A percentile compares a stretch with the other conserved stretches of the same genome.
phyloP scores from a whole-genome alignment of 768 basidiomycete genomes.

The Russula virescens region DNA sequence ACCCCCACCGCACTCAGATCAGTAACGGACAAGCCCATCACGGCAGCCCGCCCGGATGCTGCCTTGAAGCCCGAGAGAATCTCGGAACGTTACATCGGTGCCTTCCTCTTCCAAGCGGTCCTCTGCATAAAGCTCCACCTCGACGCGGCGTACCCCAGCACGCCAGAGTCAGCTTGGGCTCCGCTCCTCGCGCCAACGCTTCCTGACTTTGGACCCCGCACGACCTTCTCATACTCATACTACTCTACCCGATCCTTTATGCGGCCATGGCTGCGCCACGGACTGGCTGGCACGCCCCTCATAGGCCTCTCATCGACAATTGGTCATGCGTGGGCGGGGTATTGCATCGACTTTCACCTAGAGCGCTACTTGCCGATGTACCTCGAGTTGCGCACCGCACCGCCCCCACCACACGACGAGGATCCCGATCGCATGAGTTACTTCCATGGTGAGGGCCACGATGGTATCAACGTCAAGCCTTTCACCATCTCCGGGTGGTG shows the following conservation, averaged over 20 bases:
- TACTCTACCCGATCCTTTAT: neutral
- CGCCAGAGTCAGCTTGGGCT: neutral
- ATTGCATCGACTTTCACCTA: neutral
- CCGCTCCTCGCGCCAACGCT: neutral
- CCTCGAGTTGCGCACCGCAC: neutral
- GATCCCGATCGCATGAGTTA: neutral
- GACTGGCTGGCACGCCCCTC: constrained; percentile 7
- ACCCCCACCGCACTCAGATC: no score
- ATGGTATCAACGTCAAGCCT: neutral
- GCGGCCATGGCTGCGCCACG: constrained; percentile 8
- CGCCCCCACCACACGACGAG: no score
- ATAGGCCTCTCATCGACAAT: neutral
- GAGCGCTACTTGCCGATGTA: neutral
- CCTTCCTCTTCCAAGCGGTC: constrained; percentile 2
- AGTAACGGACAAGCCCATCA: no score
- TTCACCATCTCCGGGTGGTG: neutral
- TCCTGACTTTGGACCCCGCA: neutral
- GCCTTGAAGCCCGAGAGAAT: no score
- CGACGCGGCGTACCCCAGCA: neutral
- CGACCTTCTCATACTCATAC: neutral
- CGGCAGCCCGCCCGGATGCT: no score
- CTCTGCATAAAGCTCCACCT: neutral
- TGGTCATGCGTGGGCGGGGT: neutral
- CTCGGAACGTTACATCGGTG: neutral
- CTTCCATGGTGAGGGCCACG: neutral